phyloP scores from a whole-genome alignment of 108 stramenopile species.

The Discostella stelligeroides region DNA sequence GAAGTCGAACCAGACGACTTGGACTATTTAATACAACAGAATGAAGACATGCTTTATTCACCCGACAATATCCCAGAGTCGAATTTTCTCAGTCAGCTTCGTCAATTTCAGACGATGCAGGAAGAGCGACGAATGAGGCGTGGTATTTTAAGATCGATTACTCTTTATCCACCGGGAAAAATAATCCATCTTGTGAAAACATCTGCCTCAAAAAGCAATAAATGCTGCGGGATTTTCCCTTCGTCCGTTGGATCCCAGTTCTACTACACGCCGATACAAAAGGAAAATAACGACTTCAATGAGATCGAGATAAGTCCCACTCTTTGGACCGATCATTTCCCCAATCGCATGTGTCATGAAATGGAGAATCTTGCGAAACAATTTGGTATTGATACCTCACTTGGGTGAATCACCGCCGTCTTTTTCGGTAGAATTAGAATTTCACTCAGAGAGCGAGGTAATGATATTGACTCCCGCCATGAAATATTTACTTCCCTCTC shows the following conservation, averaged over 20 bases:
- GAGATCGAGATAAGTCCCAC: conserved; percentile 87
- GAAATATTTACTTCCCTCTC: too few species aligned
- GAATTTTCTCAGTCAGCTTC: conserved; percentile 70
- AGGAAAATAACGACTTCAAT: conserved; percentile 84
- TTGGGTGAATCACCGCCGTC: conserved; percentile 11
- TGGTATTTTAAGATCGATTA: conserved; percentile 54
- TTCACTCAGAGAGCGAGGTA: too few species aligned
- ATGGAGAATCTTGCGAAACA: conserved; percentile 57
- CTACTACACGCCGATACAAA: conserved; percentile 77
- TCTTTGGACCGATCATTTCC: conserved; percentile 91
- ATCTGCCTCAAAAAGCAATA: too few species aligned
- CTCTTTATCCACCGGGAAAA: conserved; percentile 79
- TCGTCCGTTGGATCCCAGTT: conserved; percentile 66
- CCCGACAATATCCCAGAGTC: conserved; percentile 57
- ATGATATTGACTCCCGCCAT: too few species aligned
- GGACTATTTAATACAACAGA: conserved; percentile 54
- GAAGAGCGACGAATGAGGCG: conserved; percentile 60
- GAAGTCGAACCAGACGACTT: conserved; percentile 54
- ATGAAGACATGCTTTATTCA: conserved; percentile 62
- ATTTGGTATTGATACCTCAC: conserved; percentile 40
- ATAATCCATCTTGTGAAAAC: conserved; percentile 88
- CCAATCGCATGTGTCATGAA: conserved; percentile 73
- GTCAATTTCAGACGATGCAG: conserved; percentile 68
- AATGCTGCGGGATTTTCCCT: conserved; percentile 49
- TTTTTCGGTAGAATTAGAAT: too few species aligned